A percentile compares a stretch with the other conserved stretches of the same genome.
These are phyloP conservation scores for Melampsora larici-populina DNA, from an alignment of 1,284 basidiomycete species.

Conservation along the genomic window DNA sequence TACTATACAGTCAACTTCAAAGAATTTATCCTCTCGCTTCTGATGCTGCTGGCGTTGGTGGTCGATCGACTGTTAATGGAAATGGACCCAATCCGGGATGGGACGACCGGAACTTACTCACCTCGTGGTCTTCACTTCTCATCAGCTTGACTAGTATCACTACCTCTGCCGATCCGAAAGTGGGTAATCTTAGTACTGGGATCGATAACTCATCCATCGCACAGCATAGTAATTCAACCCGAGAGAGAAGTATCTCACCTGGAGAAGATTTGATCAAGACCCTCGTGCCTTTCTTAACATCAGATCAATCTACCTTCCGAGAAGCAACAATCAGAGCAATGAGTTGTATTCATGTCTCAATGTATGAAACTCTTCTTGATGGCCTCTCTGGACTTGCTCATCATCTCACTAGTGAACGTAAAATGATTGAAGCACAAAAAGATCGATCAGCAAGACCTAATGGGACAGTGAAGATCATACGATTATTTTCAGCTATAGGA, in stretches of 20 bases:
- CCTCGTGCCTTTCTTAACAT: conserved; percentile 42
- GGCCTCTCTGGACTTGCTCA: conserved; percentile 42
- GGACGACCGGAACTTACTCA: conserved; percentile 40
- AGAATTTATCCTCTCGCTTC: conserved; percentile 42
- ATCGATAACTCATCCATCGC: conserved; percentile 37
- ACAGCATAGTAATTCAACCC: conserved; percentile 12
- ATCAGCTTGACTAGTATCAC: conserved; percentile 43
- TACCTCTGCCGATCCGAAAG: conserved; percentile 33
- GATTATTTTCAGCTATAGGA: conserved; percentile 38
- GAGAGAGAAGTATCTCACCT: conserved; percentile 36
- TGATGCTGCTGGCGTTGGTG: conserved; percentile 39
- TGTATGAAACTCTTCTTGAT: conserved; percentile 36
- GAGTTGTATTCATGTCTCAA: conserved; percentile 42
- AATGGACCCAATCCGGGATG: conserved; percentile 35
- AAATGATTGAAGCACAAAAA: conserved; percentile 44
- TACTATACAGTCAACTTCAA: conserved; percentile 42
- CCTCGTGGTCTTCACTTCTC: conserved; percentile 38
- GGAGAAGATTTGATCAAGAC: conserved; percentile 41
- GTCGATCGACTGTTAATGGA: conserved; percentile 22
- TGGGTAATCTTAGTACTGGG: conserved; percentile 23
- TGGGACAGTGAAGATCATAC: conserved; percentile 29
- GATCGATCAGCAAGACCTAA: conserved; percentile 37
- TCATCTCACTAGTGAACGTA: conserved; percentile 42
- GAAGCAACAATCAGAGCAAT: conserved; percentile 35
- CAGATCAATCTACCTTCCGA: conserved; percentile 33